Percentiles rank a stretch among this genome's conserved stretches.
Conservation (phyloP, 768 basidiomycete species). For the Gymnopilus junonius region DNA sequence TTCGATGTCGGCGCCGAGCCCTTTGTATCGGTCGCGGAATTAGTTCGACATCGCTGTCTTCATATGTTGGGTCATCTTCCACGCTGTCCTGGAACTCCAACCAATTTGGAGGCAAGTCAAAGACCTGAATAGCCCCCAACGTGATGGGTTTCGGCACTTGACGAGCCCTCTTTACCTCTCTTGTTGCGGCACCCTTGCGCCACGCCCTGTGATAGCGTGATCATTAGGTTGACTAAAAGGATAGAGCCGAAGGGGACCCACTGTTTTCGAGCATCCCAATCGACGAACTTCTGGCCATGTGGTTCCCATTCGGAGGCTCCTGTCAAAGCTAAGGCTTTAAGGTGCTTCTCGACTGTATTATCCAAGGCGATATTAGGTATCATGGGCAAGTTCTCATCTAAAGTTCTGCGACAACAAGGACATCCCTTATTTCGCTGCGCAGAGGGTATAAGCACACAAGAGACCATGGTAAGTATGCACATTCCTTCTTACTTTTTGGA, state of each 20-base stretch:
- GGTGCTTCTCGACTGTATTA: slow-evolving; percentile 60
- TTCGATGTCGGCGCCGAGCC: slow-evolving; percentile 16
- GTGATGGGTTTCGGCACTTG: slow-evolving; percentile 2
- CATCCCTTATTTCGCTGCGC: slow-evolving; percentile 44
- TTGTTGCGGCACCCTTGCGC: slow-evolving; percentile 33
- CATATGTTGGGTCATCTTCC: slow-evolving; percentile 26
- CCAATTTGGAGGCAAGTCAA: slow-evolving; percentile 16
- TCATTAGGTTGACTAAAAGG: background rate
- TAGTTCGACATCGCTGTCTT: slow-evolving; percentile 28
- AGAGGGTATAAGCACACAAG: background rate
- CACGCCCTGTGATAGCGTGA: slow-evolving; percentile 35
- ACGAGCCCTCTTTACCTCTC: slow-evolving; percentile 23
- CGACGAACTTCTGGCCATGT: slow-evolving; percentile 47
- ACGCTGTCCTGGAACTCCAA: slow-evolving; percentile 22
- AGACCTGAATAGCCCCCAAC: slow-evolving; percentile 8
- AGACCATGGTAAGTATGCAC: slow-evolving; percentile 1
- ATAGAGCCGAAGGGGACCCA: slow-evolving; percentile 34
- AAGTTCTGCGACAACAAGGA: slow-evolving; percentile 58
- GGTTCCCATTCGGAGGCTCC: slow-evolving; percentile 57
- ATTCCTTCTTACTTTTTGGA: slow-evolving; percentile 48
- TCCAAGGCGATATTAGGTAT: slow-evolving; percentile 71
- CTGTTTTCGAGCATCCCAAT: slow-evolving; percentile 62
- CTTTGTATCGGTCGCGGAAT: slow-evolving; percentile 24
- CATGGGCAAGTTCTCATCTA: slow-evolving; percentile 48
- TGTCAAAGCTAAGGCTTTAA: slow-evolving; percentile 48